Conservation (phyloP, 2,329 filamentous ascomycete species). For the Aspergillus brasiliensis region DNA sequence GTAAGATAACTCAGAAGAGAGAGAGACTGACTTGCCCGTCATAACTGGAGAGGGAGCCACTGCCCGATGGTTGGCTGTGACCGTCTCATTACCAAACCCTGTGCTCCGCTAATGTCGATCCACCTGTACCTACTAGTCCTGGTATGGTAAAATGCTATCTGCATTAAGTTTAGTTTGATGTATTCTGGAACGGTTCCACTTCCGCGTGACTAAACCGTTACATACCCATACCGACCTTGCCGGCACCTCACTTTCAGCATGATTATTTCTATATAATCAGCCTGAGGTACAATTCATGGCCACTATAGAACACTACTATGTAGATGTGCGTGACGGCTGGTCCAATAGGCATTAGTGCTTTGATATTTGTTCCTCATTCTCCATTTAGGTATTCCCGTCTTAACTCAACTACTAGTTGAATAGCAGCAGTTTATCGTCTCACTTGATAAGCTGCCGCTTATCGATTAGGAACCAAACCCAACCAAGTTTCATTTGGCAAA, state of each 20-base stretch:
- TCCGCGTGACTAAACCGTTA: not conserved
- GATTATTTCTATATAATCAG: too few species aligned
- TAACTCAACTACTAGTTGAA: not conserved
- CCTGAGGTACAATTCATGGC: not conserved
- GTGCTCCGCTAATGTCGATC: not conserved
- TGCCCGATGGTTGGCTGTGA: not conserved
- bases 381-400: too few species aligned
- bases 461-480: not conserved
- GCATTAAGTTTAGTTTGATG: not conserved
- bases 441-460: not conserved
- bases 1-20: not conserved
- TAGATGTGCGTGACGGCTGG: not conserved
- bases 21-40: not conserved
- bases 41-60: not conserved
- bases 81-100: not conserved
- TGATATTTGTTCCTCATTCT: too few species aligned
- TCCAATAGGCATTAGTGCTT: too few species aligned
- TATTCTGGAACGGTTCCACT: not conserved
- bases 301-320: not conserved
- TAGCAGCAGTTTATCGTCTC: not conserved
- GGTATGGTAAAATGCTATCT: not conserved
- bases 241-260: not conserved
- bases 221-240: not conserved
- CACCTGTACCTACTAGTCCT: too few species aligned
- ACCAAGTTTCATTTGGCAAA: not conserved